phyloP scores from a whole-genome alignment of 192 early-diverging fungal species.

The Coemansia sp. region DNA sequence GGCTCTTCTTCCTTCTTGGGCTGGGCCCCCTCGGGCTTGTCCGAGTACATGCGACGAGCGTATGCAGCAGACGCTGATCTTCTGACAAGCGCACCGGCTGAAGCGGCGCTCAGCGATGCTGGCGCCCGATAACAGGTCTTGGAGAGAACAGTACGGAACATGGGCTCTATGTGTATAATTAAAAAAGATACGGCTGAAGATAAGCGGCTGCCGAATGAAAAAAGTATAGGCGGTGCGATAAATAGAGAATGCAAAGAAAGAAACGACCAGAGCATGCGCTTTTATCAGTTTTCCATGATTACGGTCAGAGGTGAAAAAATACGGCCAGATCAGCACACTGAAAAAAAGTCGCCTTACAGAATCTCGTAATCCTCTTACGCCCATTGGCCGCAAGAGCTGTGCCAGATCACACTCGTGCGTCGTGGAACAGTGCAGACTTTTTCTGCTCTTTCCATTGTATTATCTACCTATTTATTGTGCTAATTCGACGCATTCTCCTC shows the following conservation, averaged over 20 bases:
- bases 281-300: background rate
- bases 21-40: slow-evolving; percentile 17
- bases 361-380: background rate
- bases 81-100: background rate
- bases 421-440: background rate
- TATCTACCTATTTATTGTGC: background rate
- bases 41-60: slow-evolving; percentile 40
- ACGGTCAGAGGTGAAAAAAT: background rate
- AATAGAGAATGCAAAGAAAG: slow-evolving; percentile 3
- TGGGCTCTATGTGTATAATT: slow-evolving; percentile 8
- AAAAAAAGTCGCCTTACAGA: background rate
- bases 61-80: slow-evolving; percentile 7
- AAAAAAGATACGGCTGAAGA: background rate
- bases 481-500: background rate
- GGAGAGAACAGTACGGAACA: slow-evolving; percentile 42
- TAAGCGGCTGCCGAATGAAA: background rate
- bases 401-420: background rate
- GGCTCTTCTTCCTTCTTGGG: slow-evolving; percentile 13
- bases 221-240: slow-evolving; percentile 8
- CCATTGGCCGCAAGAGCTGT: background rate
- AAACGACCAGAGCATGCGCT: background rate
- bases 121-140: slow-evolving; percentile 23
- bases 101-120: slow-evolving; percentile 2
- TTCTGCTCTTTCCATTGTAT: background rate
- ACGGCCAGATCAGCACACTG: background rate